Evolutionary conservation across 805 yeast species (phyloP).

Genomic region (Zygosaccharomyces gambellarensis): DNA sequence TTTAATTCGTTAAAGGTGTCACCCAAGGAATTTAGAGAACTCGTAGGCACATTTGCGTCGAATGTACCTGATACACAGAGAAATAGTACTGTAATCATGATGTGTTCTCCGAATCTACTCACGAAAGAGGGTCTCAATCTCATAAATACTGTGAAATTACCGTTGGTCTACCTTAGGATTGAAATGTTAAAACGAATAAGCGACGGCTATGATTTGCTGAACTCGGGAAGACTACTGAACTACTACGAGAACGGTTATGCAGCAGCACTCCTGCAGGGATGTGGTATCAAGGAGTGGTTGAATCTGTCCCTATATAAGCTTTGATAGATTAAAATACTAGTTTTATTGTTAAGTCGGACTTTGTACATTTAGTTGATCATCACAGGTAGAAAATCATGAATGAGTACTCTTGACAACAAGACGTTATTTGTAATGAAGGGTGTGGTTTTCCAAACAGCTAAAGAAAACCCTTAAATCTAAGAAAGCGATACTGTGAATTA

Average conservation of each 20-base stretch:
- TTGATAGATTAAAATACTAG: not conserved
- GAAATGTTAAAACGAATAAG: slow-evolving; percentile 19
- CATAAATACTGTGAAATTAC: slow-evolving; percentile 27
- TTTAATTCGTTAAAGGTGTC: slow-evolving; percentile 27
- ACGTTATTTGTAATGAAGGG: too few relatives aligned
- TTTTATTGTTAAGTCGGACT: too few relatives aligned
- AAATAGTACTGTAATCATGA: slow-evolving; percentile 23
- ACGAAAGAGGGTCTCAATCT: slow-evolving; percentile 30
- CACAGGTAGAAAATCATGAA: too few relatives aligned
- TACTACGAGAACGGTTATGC: slow-evolving; percentile 34
- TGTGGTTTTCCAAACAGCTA: too few relatives aligned
- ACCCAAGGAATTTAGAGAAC: slow-evolving; percentile 32
- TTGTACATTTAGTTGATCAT: too few relatives aligned
- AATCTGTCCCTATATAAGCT: slow-evolving; percentile 17
- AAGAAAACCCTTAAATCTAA: too few relatives aligned
- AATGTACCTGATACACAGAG: slow-evolving; percentile 16
- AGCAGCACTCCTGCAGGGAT: slow-evolving; percentile 23
- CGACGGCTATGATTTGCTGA: slow-evolving; percentile 20
- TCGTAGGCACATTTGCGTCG: slow-evolving; percentile 30
- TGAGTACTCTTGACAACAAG: too few relatives aligned
- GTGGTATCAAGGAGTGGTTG: slow-evolving; percentile 30
- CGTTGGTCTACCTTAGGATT: slow-evolving; percentile 29
- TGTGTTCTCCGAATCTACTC: slow-evolving; percentile 33
- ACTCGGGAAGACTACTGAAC: slow-evolving; percentile 27
- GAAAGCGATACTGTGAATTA: too few relatives aligned